Evolutionary conservation across 768 basidiomycete genomes (phyloP).

Genomic region (Gymnopilus dilepis): DNA sequence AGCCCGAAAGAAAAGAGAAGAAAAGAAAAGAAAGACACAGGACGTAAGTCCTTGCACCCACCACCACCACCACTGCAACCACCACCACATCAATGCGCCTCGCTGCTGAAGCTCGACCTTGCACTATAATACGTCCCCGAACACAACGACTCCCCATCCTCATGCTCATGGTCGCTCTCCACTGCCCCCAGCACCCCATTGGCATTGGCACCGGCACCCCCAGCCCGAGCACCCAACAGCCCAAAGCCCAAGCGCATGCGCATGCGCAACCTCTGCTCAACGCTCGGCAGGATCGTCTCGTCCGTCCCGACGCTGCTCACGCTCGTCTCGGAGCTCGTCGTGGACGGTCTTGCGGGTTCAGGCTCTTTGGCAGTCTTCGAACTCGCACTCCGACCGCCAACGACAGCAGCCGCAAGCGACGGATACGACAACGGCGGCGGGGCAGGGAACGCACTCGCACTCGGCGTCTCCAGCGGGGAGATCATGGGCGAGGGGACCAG

Average conservation of each 20-base stretch:
- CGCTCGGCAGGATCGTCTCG: conserved; percentile 3
- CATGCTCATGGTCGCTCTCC: conserved; percentile 5
- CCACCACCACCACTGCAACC: neutral
- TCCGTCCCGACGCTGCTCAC: conserved; percentile 1
- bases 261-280: conserved; percentile 12
- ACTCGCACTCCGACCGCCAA: neutral
- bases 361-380: conserved; percentile 6
- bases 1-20: neutral
- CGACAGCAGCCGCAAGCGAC: neutral
- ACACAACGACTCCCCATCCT: conserved; percentile 24
- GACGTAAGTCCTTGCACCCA: neutral
- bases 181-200: neutral
- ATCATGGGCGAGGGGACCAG: conserved; percentile 16
- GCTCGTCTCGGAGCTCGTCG: conserved; percentile 2
- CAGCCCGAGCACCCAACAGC: neutral
- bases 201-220: too few species aligned
- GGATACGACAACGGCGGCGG: conserved; percentile 20
- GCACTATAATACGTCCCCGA: conserved; percentile 32
- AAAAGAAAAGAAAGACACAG: neutral
- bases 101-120: conserved; percentile 30
- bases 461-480: conserved; percentile 18
- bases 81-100: neutral
- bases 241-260: conserved; percentile 13
- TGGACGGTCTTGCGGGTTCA: neutral
- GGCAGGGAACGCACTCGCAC: conserved; percentile 25